These are phyloP conservation scores for Hymenoscyphus albidus DNA, from an alignment of 2,329 filamentous ascomycete species.

Conservation along the genomic window DNA sequence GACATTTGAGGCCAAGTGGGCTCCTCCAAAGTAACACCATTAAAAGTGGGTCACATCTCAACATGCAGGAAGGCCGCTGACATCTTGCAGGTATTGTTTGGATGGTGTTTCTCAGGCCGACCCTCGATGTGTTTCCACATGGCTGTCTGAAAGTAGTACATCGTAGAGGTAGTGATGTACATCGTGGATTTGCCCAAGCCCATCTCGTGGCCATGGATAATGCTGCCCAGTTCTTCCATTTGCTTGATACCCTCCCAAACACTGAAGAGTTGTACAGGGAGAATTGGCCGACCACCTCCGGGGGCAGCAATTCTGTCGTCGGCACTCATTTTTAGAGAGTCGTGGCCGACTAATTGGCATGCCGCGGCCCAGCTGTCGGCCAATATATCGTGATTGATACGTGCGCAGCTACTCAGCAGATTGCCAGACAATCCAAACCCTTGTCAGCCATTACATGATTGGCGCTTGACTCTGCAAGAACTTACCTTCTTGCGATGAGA, in stretches of 20 bases:
- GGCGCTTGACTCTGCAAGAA: no score
- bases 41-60: slow-evolving; percentile 6
- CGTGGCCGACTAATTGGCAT: no score
- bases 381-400: no score
- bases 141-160: background rate
- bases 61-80: background rate
- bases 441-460: no score
- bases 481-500: no score
- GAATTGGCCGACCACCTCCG: no score
- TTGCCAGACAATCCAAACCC: no score
- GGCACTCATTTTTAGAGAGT: no score
- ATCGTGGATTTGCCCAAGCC: background rate
- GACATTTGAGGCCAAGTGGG: slow-evolving; percentile 2
- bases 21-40: background rate
- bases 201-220: background rate
- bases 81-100: background rate
- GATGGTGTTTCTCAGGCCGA: background rate
- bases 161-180: background rate
- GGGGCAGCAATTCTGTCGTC: no score
- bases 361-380: no score
- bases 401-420: no score
- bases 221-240: background rate
- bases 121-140: background rate
- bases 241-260: background rate
- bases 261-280: no score